A percentile compares a stretch with the other conserved stretches of the same genome.
Conservation (phyloP, 306 rosid genomes). For the Alnus glutinosa region DNA sequence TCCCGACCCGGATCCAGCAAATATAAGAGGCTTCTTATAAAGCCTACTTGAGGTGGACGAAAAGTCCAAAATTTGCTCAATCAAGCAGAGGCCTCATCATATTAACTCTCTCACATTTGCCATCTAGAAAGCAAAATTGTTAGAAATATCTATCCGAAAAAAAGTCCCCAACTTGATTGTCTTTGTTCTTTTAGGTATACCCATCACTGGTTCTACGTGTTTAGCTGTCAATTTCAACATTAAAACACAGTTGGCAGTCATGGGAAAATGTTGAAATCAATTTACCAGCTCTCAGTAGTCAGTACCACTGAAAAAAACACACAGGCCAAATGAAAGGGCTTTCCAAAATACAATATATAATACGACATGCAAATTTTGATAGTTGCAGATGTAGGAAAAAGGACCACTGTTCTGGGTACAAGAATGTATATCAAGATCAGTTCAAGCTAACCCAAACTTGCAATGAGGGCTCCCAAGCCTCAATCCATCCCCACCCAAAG, state of each 20-base stretch:
- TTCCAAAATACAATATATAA: not conserved
- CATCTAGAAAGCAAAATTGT: too few relatives aligned
- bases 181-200: not conserved
- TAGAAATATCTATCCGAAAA: too few relatives aligned
- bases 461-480: conserved; percentile 1
- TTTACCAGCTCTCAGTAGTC: too few relatives aligned
- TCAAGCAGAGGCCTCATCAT: too few relatives aligned
- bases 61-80: too few relatives aligned
- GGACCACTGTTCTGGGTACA: not conserved
- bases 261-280: not conserved
- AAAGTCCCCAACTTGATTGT: not conserved
- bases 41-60: too few relatives aligned
- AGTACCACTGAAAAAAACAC: not conserved
- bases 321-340: not conserved
- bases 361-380: too few relatives aligned
- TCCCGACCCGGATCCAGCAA: too few relatives aligned
- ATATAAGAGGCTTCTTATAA: too few relatives aligned
- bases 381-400: not conserved
- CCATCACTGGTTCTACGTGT: not conserved
- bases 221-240: not conserved
- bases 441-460: not conserved
- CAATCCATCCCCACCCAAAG: conserved; percentile 3
- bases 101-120: too few relatives aligned
- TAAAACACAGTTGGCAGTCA: not conserved
- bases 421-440: not conserved